These are phyloP conservation scores for Ramaria rubella DNA, from an alignment of 768 basidiomycete genomes.

Conservation along the genomic window DNA sequence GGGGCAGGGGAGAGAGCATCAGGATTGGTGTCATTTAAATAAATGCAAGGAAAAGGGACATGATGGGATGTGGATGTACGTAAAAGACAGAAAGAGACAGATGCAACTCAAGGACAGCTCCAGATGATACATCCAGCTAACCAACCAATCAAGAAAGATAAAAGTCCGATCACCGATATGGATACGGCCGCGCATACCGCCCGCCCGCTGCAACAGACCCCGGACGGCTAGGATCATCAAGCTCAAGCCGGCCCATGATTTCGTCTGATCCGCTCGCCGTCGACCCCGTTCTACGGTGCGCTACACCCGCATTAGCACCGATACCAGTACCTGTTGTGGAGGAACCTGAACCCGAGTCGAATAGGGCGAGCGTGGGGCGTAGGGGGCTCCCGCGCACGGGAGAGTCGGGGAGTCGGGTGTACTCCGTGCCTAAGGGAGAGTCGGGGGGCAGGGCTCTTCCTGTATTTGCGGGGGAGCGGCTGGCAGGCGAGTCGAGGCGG, in stretches of 20 bases:
- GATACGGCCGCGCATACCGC: background rate
- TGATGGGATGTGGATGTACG: too few species aligned
- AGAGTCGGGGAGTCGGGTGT: slow-evolving; percentile 7
- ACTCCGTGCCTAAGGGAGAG: background rate
- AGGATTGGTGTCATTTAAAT: too few species aligned
- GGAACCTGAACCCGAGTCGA: background rate
- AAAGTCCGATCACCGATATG: background rate
- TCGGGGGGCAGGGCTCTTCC: background rate
- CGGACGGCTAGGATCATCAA: slow-evolving; percentile 17
- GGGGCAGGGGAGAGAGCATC: too few species aligned
- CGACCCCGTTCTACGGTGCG: slow-evolving; percentile 31
- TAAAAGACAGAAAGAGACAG: too few species aligned
- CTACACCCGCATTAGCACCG: slow-evolving; percentile 26
- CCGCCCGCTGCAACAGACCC: background rate
- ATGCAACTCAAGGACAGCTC: too few species aligned
- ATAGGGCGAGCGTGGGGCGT: background rate
- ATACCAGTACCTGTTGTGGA: slow-evolving; percentile 9
- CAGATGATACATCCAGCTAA: too few species aligned
- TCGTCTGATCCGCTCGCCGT: slow-evolving; percentile 37
- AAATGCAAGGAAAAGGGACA: too few species aligned
- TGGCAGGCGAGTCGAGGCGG: background rate
- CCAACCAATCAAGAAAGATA: background rate
- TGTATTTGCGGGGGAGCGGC: background rate
- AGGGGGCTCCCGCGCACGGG: slow-evolving; percentile 1
- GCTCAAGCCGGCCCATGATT: slow-evolving; percentile 51